These are phyloP conservation scores for Tuber microsphaerosporum DNA, from an alignment of 495 filamentous ascomycete species.

Conservation along the genomic window DNA sequence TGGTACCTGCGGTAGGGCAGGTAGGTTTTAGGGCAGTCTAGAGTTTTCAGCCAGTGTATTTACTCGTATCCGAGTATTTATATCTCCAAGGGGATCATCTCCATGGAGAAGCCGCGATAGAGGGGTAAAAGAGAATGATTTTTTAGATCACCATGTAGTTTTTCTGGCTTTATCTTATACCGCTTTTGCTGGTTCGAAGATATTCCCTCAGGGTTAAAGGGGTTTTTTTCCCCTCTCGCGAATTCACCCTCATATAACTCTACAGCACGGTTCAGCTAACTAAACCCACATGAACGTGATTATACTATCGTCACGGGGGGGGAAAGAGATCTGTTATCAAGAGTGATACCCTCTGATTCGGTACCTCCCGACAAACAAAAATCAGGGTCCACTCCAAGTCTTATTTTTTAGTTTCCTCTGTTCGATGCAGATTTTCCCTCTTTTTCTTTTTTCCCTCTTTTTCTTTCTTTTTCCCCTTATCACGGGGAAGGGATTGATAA, in stretches of 20 bases:
- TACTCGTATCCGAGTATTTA: not conserved
- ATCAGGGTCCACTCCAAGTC: conserved; percentile 2
- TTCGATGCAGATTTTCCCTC: not conserved
- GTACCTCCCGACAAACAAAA: not conserved
- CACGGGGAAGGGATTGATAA: not conserved
- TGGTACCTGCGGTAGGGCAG: not conserved
- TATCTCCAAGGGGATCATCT: conserved; percentile 4
- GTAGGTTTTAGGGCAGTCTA: not conserved
- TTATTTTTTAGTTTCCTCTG: not conserved
- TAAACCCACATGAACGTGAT: not conserved
- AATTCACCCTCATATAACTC: not conserved
- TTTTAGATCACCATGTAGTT: not conserved
- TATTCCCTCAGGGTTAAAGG: not conserved
- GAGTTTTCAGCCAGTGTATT: not conserved
- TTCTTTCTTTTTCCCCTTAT: not conserved
- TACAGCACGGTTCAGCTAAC: not conserved
- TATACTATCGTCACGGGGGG: not conserved
- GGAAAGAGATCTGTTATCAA: not conserved
- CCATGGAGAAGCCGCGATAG: not conserved
- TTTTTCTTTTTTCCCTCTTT: not conserved
- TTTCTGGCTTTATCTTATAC: not conserved
- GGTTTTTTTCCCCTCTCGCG: not conserved
- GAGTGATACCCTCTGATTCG: conserved; percentile 1
- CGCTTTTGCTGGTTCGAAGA: too few relatives aligned
- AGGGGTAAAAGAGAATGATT: not conserved